Conservation (phyloP, 495 filamentous ascomycete species). For the Podospora anserina region DNA sequence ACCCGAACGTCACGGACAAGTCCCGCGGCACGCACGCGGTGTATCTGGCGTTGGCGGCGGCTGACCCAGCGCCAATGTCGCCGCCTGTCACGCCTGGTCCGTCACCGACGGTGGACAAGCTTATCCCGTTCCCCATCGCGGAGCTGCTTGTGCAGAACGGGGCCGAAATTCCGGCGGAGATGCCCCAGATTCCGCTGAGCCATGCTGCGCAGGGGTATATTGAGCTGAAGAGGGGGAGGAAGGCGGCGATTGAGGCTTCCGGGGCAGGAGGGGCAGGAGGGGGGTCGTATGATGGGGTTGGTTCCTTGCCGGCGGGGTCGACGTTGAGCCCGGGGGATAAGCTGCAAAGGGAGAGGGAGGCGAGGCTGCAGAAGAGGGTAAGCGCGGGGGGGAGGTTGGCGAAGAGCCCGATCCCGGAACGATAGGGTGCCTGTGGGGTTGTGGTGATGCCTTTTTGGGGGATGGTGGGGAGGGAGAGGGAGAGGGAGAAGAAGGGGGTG, state of each 20-base stretch:
- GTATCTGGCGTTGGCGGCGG: conserved; percentile 89
- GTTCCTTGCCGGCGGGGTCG: conserved; percentile 23
- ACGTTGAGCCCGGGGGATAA: conserved; percentile 35
- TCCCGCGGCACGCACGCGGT: conserved; percentile 83
- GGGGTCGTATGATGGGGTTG: conserved; percentile 28
- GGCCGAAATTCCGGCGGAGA: conserved; percentile 71
- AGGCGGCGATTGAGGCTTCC: conserved; percentile 39
- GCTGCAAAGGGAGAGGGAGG: conserved; percentile 51
- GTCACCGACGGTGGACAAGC: conserved; percentile 37
- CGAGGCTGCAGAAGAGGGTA: conserved; percentile 58
- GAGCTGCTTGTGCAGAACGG: conserved; percentile 94
- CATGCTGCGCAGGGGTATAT: conserved; percentile 76
- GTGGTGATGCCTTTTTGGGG: conserved; percentile 17
- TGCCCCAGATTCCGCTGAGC: conserved; percentile 51
- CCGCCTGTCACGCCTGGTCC: conserved; percentile 21
- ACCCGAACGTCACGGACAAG: conserved; percentile 82
- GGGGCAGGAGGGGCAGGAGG: conserved; percentile 4
- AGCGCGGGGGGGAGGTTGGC: conserved; percentile 59
- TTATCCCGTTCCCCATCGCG: conserved; percentile 72
- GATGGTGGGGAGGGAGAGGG: conserved; percentile 9
- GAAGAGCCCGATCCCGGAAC: conserved; percentile 55
- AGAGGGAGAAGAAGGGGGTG: background rate
- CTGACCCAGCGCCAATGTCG: conserved; percentile 76
- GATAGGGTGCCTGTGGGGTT: conserved; percentile 40
- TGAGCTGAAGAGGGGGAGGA: conserved; percentile 68